Base-by-base conservation (phyloP, 1,284 basidiomycete species). In the Phlebopus sp. region DNA sequence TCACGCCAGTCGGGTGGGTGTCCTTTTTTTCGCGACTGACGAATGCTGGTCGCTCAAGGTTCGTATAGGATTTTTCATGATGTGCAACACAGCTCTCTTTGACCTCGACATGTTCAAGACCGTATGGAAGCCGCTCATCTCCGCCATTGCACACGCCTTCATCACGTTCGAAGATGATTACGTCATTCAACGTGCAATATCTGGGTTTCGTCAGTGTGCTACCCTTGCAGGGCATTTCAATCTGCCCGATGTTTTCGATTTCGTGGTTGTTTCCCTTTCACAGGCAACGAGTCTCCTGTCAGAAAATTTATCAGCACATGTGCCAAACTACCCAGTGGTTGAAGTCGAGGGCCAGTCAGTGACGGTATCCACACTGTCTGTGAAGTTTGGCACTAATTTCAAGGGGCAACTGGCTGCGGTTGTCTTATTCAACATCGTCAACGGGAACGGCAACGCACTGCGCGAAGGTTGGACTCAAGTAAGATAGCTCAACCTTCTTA, bases 361-460 rank as follows among this genome's bases (percentile, higher is more conserved):
- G 51, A 97, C 93, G 0, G 88, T 99, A 18, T 97, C 94, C 3
- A 88, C 90, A 9, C 70, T 99, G 42, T 94, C 96, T 0, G 86
- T 97, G 46, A 87, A 85, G 55, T 99, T 99, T 61, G 97, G 97
- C 34, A 91, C 88, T 42, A 94, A 95, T 67, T 92, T 98, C 73
- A 92, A 95, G 65, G 90, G 92, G 7, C 97, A 99, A 63, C 76
- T 99, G 17, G 97, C 97, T 42, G 94, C 96, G 10, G 96, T 99
- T 9, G 93, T 99, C 4, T 69, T 99, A 29, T 99, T 99, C 72
- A 97, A 95, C 50, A 97, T 99, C 46, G 92, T 97, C 14, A 97
- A 98, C 59, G 92, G 94, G 7, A 95, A 98, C 65, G 92, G 92
- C n/a, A 90, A 92, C 57, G 89, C 93, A 4, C 81, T 99, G 46